These are phyloP conservation scores for Teratosphaeriaceae sp. DNA, from an alignment of 2,329 filamentous ascomycete genomes.

Conservation along the genomic window DNA sequence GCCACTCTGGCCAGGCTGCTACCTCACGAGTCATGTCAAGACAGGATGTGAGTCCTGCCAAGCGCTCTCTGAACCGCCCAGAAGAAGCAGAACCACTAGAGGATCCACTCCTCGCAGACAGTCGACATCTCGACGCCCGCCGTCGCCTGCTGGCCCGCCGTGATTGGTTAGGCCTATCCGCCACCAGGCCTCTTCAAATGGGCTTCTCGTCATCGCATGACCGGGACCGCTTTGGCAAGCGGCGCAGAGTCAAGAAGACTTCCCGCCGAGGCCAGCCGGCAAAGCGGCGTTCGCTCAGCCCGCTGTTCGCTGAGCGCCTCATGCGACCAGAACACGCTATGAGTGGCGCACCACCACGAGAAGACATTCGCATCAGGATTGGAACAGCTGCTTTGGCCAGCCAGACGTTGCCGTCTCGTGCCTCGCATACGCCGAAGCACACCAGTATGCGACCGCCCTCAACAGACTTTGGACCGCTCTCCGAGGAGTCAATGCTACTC, in stretches of 20 bases:
- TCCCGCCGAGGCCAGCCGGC: conserved; percentile 8
- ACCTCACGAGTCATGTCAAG: no score
- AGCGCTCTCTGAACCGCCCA: no score
- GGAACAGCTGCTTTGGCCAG: conserved; percentile 27
- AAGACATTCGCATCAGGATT: conserved; percentile 24
- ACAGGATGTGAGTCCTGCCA: no score
- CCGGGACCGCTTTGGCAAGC: conserved; percentile 22
- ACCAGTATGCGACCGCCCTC: conserved; percentile 20
- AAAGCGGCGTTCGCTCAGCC: conserved; percentile 7
- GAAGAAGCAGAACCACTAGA: not conserved
- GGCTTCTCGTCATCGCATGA: conserved; percentile 16
- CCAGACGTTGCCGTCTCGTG: conserved; percentile 18
- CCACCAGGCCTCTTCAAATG: conserved; percentile 20
- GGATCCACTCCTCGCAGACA: conserved; percentile 2
- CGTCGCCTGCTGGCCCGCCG: conserved; percentile 19
- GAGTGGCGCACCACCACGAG: conserved; percentile 20
- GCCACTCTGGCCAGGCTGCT: no score
- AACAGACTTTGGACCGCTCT: conserved; percentile 18
- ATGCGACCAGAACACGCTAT: conserved; percentile 11
- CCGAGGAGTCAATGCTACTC: conserved; percentile 28
- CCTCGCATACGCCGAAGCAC: conserved; percentile 9
- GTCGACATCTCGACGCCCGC: conserved; percentile 16
- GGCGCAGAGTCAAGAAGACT: conserved; percentile 20
- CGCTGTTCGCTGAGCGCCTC: conserved; percentile 16
- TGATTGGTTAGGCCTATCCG: conserved; percentile 27